Conservation (phyloP, 2,329 filamentous ascomycete genomes). For the Lachnellula cervina region DNA sequence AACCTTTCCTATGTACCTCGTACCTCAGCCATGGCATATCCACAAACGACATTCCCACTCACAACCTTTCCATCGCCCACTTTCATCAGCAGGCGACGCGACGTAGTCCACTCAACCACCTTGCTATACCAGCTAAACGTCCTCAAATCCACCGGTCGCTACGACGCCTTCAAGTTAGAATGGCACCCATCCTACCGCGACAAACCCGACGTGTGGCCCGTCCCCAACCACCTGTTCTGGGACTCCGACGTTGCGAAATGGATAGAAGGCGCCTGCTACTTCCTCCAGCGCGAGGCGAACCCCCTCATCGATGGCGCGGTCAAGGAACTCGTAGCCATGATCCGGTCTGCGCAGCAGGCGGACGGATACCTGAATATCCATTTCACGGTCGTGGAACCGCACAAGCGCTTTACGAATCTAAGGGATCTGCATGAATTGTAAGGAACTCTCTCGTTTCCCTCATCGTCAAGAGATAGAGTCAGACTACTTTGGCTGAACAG, state of each 20-base stretch:
- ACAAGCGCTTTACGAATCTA: conserved; percentile 52
- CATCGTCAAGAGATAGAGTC: too few relatives aligned
- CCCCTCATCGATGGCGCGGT: conserved; percentile 46
- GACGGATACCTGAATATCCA: conserved; percentile 63
- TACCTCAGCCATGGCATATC: conserved; percentile 33
- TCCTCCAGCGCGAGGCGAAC: conserved; percentile 40
- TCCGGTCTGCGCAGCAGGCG: conserved; percentile 48
- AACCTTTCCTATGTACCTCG: background rate
- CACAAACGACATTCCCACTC: conserved; percentile 37
- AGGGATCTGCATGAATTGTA: conserved; percentile 58
- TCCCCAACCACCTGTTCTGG: conserved; percentile 57
- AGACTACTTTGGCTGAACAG: too few relatives aligned
- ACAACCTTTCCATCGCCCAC: conserved; percentile 32
- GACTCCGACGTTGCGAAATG: conserved; percentile 55
- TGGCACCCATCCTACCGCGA: conserved; percentile 53
- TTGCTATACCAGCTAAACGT: conserved; percentile 48
- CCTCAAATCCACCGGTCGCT: conserved; percentile 48
- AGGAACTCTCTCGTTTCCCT: conserved; percentile 18
- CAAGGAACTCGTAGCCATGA: conserved; percentile 53
- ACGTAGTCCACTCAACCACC: conserved; percentile 40
- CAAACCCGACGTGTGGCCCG: conserved; percentile 46
- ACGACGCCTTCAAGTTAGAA: conserved; percentile 52
- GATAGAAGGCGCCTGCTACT: conserved; percentile 59
- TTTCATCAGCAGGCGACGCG: conserved; percentile 36
- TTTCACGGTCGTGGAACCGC: conserved; percentile 54